Evolutionary conservation across 2,329 filamentous ascomycete genomes (phyloP).

Genomic region (Fusarium sp.): DNA sequence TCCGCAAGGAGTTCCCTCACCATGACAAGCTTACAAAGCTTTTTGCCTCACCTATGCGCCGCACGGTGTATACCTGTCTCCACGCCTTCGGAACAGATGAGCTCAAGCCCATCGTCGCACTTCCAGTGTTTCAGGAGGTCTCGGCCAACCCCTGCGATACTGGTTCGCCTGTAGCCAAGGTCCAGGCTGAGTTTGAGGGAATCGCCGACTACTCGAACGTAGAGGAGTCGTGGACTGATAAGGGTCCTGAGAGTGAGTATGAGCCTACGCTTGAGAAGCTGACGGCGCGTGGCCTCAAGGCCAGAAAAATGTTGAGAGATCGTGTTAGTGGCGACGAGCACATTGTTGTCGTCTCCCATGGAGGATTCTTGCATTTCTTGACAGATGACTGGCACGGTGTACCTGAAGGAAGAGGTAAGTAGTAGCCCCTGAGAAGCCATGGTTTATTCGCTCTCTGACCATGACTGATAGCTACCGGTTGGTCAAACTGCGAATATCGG

Average conservation of each 20-base stretch:
- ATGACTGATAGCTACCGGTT: slow-evolving; percentile 69
- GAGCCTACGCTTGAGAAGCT: slow-evolving; percentile 63
- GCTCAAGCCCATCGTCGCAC: slow-evolving; percentile 64
- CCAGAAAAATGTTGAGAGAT: slow-evolving; percentile 67
- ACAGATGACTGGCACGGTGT: slow-evolving; percentile 82
- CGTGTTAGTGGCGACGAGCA: slow-evolving; percentile 65
- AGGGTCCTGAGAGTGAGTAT: slow-evolving; percentile 57
- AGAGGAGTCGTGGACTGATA: slow-evolving; percentile 76
- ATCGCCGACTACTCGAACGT: slow-evolving; percentile 72
- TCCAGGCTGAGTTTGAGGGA: slow-evolving; percentile 70
- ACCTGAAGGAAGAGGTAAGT: slow-evolving; percentile 53
- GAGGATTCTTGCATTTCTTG: slow-evolving; percentile 84
- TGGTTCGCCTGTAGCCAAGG: slow-evolving; percentile 65
- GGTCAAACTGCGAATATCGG: slow-evolving; percentile 78
- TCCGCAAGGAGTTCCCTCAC: slow-evolving; percentile 71
- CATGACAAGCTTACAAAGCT: slow-evolving; percentile 74
- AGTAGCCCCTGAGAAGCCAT: not conserved
- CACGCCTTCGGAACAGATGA: slow-evolving; percentile 69
- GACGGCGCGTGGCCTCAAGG: slow-evolving; percentile 67
- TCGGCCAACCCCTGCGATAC: slow-evolving; percentile 79
- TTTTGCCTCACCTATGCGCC: slow-evolving; percentile 80
- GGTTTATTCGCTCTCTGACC: slow-evolving; percentile 1
- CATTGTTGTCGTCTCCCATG: slow-evolving; percentile 82
- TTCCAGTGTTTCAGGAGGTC: slow-evolving; percentile 84
- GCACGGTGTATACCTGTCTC: slow-evolving; percentile 83